Evolutionary conservation across 768 basidiomycete genomes (phyloP), one percentile per base, ranked within the genome.

Genomic region (Mycena maculata): DNA sequence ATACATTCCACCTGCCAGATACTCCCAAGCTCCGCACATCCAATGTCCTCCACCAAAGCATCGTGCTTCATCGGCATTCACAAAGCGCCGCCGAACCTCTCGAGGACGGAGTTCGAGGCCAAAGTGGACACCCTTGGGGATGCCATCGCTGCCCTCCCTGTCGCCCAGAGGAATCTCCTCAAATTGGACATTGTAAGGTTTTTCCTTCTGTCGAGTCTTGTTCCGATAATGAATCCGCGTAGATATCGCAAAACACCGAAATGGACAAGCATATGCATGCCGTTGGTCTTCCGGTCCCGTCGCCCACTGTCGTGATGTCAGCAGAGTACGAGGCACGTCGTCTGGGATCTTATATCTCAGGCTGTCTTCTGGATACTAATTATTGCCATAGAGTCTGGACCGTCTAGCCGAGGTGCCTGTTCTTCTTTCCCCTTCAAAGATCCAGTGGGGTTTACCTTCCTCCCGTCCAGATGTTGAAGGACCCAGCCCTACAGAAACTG

Each of bases 81-180:
- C 56, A 65, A 27, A 48, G 55, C 55, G 15, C 56, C 63, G 20
- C 22, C 49, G 22, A 30, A 65, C 63, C 39, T 65, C 39, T 33
- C 63, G 36, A 22, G 63, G n/a, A 28, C 27, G 39, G 63, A 65
- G 49, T 65, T 65, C 49, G 63, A 65, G 41, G 30, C 27, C 15
- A 65, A 65, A 23, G 63, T 45, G 15, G 41, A 31, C 12, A n/a
- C n/a, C n/a, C n/a, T n/a, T n/a, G n/a, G n/a, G n/a, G 55, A 65
- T 20, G 63, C 63, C 30, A 65, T 65, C 28, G 63, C 63, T 9
- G 63, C 56, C 18, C 63, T 65, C 28, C 63, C 63, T n/a, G n/a
- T 65, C 27, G 47, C 63, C n/a, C 63, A 58, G 63, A 52, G 49
- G 28, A 58, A 58, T 65, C 63, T 65, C 39, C 56, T 65, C 48